Percentiles rank a stretch among this genome's conserved stretches.
Evolutionary conservation across 768 basidiomycete genomes (phyloP).

Genomic region (Lyophyllum semitale): DNA sequence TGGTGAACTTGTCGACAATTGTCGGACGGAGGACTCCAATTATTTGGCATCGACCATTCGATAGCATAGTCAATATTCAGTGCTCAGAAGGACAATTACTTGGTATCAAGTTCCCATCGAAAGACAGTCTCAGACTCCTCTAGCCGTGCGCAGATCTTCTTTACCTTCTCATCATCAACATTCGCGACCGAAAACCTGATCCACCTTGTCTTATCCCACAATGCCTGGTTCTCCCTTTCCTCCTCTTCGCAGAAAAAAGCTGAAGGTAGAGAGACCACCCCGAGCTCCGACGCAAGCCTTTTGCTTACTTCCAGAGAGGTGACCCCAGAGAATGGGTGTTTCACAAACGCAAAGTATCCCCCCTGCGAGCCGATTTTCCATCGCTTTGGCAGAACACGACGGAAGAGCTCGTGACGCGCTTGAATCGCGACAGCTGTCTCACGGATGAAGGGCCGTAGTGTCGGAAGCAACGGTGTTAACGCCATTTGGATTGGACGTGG

Average conservation of each 20-base stretch:
- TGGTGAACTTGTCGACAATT: no score
- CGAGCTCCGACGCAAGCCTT: conserved; percentile 59
- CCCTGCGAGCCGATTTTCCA: conserved; percentile 71
- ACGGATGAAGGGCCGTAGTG: conserved; percentile 54
- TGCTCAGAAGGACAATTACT: no score
- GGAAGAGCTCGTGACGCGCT: conserved; percentile 60
- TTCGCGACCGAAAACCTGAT: conserved; percentile 82
- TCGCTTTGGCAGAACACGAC: conserved; percentile 39
- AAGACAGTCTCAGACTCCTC: conserved; percentile 37
- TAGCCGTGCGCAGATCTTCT: conserved; percentile 53
- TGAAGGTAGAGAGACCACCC: conserved; percentile 68
- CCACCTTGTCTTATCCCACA: conserved; percentile 56
- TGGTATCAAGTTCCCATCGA: conserved; percentile 33
- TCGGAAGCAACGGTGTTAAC: conserved; percentile 53
- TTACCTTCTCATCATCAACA: conserved; percentile 64
- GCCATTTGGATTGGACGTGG: conserved; percentile 75
- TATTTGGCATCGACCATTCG: no score
- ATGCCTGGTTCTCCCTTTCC: conserved; percentile 24
- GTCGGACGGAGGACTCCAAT: no score
- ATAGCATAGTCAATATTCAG: no score
- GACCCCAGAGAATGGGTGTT: conserved; percentile 55
- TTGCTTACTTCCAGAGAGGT: conserved; percentile 55
- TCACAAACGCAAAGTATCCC: conserved; percentile 80
- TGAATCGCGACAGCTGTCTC: conserved; percentile 49
- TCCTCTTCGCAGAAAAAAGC: conserved; percentile 54